Conservation (phyloP, 2,329 filamentous ascomycete genomes). For the Aspergillus awamori region DNA sequence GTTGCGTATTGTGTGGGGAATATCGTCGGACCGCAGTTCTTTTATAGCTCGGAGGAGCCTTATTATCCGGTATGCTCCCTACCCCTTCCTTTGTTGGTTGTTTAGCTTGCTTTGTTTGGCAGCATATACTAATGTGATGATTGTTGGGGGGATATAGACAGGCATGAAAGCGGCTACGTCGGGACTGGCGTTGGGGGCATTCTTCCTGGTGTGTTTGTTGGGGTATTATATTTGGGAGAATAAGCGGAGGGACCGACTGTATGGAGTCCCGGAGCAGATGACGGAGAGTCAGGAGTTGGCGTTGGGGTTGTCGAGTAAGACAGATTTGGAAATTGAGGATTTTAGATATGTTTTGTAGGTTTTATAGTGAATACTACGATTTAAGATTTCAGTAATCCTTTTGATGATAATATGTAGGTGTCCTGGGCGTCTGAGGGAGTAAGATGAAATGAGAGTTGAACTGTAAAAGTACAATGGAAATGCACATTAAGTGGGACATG, state of each 20-base stretch:
- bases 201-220: conserved; percentile 34
- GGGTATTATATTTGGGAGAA: conserved; percentile 38
- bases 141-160: conserved; percentile 20
- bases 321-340: conserved; percentile 38
- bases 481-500: too few relatives aligned
- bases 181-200: conserved; percentile 32
- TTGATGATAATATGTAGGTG: too few relatives aligned
- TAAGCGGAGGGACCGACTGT: conserved; percentile 29
- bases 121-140: too few relatives aligned
- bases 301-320: conserved; percentile 39
- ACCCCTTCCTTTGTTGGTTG: too few relatives aligned
- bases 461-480: too few relatives aligned
- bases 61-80: conserved; percentile 30
- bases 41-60: conserved; percentile 36
- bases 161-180: conserved; percentile 38
- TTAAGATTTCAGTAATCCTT: too few relatives aligned
- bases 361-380: neutral
- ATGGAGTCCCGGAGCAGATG: conserved; percentile 30
- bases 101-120: too few relatives aligned
- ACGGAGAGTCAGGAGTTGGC: conserved; percentile 31
- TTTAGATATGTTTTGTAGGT: conserved; percentile 33
- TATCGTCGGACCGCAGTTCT: conserved; percentile 40
- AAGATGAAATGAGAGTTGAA: rapidly evolving
- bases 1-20: conserved; percentile 45
- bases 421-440: too few relatives aligned